Evolutionary conservation across 1,284 basidiomycete species (phyloP).

Genomic region (Ganoderma leucocontextum): DNA sequence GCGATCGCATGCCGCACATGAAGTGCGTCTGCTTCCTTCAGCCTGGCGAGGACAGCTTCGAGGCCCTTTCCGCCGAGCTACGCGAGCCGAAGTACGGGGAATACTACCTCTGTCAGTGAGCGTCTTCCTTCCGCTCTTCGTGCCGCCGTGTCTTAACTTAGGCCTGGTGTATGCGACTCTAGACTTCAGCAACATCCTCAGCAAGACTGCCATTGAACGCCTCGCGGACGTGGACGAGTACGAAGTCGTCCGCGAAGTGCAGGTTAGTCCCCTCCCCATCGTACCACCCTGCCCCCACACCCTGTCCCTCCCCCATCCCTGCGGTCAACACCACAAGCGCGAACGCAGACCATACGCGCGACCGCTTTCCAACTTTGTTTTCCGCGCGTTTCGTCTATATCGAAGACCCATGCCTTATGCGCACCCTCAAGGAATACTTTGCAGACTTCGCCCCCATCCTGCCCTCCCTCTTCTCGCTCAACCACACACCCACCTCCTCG

Average conservation of each 20-base stretch:
- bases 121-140: constrained; percentile 49
- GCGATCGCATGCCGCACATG: constrained; percentile 93
- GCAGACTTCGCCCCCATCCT: constrained; percentile 93
- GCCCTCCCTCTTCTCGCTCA: constrained; percentile 90
- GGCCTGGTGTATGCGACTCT: neutral
- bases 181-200: constrained; percentile 97
- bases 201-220: constrained; percentile 91
- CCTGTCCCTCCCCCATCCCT: neutral
- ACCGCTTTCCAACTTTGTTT: neutral
- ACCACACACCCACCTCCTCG: constrained; percentile 71
- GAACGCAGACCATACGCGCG: neutral
- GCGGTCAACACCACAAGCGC: neutral
- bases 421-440: constrained; percentile 83
- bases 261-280: constrained; percentile 60
- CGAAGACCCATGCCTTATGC: constrained; percentile 30
- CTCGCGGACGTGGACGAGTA: constrained; percentile 96
- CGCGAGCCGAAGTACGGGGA: constrained; percentile 92
- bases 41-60: constrained; percentile 82
- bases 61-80: constrained; percentile 86
- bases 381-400: neutral
- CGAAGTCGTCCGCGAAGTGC: constrained; percentile 96
- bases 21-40: constrained; percentile 96
- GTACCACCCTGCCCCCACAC: neutral
- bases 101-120: constrained; percentile 97
- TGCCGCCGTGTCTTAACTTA: constrained; percentile 18